Evolutionary conservation across 495 filamentous ascomycete genomes (phyloP).

Genomic region (Pyrenopolyporus hunteri): DNA sequence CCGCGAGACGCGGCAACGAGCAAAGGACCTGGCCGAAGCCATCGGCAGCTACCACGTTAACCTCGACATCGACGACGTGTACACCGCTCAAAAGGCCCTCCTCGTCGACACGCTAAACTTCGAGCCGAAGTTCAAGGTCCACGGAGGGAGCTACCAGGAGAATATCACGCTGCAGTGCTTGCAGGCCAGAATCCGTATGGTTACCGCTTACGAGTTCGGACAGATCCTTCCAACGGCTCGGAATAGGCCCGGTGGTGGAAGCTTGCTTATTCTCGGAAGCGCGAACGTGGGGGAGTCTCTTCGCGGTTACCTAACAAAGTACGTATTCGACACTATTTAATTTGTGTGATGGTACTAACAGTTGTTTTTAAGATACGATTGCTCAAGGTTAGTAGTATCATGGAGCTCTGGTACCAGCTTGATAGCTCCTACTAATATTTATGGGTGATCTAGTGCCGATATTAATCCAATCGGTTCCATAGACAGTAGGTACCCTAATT

Average conservation of each 20-base stretch:
- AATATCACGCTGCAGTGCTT: constrained; percentile 80
- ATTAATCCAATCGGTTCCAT: constrained; percentile 77
- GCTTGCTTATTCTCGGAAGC: constrained; percentile 49
- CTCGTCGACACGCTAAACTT: constrained; percentile 45
- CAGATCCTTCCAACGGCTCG: constrained; percentile 70
- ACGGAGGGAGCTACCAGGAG: constrained; percentile 66
- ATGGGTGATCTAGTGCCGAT: constrained; percentile 49
- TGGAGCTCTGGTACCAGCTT: too few relatives aligned
- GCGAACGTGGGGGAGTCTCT: constrained; percentile 64
- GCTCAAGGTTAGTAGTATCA: constrained; percentile 20
- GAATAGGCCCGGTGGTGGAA: constrained; percentile 54
- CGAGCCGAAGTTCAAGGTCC: constrained; percentile 66
- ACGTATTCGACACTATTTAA: constrained; percentile 1
- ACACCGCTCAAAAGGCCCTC: constrained; percentile 46
- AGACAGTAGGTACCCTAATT: constrained; percentile 53
- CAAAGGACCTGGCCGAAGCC: constrained; percentile 66
- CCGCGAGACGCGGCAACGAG: constrained; percentile 72
- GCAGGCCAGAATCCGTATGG: constrained; percentile 82
- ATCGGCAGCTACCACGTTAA: constrained; percentile 80
- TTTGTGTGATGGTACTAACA: background rate
- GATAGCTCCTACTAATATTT: background rate
- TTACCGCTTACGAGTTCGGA: constrained; percentile 76
- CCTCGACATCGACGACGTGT: constrained; percentile 75
- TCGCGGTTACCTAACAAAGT: constrained; percentile 63
- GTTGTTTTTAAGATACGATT: constrained; percentile 21